phyloP scores from a whole-genome alignment of 2,329 filamentous ascomycete species.

The Colletotrichum magnum region DNA sequence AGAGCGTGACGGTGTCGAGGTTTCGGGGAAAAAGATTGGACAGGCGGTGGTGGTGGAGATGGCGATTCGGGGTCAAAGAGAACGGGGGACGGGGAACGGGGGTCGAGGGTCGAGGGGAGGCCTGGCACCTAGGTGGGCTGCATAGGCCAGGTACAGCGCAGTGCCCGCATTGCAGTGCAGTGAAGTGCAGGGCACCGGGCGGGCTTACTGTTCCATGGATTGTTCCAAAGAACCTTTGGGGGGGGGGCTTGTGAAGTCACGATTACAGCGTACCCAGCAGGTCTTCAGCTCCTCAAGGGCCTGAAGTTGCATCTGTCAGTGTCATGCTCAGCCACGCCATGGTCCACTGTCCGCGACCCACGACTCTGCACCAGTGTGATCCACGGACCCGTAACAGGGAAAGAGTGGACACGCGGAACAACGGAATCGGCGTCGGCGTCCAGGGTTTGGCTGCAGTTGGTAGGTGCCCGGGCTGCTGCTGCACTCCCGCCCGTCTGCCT shows the following conservation, averaged over 20 bases:
- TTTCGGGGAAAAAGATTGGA: conserved; percentile 27
- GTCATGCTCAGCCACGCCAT: conserved; percentile 35
- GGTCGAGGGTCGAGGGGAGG: conserved; percentile 2
- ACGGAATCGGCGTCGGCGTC: conserved; percentile 14
- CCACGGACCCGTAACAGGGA: conserved; percentile 20
- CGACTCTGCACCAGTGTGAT: not conserved
- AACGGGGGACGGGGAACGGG: conserved; percentile 2
- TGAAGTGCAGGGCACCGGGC: too few species aligned
- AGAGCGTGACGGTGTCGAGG: conserved; percentile 28
- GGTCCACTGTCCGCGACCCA: conserved; percentile 9
- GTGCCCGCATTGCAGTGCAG: too few species aligned
- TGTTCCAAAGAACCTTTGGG: too few species aligned
- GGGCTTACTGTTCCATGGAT: too few species aligned
- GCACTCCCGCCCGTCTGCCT: not conserved
- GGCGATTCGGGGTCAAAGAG: conserved; percentile 31
- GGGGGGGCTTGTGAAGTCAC: too few species aligned
- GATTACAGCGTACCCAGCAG: too few species aligned
- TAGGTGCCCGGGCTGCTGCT: too few species aligned
- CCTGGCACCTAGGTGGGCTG: not conserved
- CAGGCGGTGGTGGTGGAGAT: conserved; percentile 28
- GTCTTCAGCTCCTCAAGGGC: conserved; percentile 26
- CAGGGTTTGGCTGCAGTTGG: not conserved
- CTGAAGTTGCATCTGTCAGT: conserved; percentile 12
- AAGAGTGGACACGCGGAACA: conserved; percentile 2
- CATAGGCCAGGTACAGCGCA: too few species aligned